These are phyloP conservation scores for Phylloporus sp. DNA, from an alignment of 1,284 basidiomycete species.

Conservation along the genomic window DNA sequence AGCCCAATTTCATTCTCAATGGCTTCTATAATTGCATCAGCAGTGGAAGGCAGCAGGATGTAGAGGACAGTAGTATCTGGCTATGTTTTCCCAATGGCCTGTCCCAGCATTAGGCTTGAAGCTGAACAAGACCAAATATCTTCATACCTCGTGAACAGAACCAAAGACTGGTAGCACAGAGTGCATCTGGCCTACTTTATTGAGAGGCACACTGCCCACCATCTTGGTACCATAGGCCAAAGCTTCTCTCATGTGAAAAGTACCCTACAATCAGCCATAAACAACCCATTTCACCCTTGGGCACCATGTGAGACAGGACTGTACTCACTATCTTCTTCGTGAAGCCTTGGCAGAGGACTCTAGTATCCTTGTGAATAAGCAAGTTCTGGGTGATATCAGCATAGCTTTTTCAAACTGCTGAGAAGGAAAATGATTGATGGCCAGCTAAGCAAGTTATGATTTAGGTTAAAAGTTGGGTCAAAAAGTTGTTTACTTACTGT, in stretches of 20 bases:
- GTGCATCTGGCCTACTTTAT: conserved; percentile 96
- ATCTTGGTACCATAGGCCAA: conserved; percentile 95
- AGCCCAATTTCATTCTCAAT: conserved; percentile 97
- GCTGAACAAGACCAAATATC: background rate
- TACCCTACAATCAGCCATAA: conserved; percentile 65
- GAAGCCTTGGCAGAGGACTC: conserved; percentile 91
- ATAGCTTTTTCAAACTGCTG: conserved; percentile 74
- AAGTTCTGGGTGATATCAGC: conserved; percentile 93
- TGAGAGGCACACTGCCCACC: conserved; percentile 97
- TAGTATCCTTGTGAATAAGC: conserved; percentile 93
- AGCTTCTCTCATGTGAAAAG: conserved; percentile 96
- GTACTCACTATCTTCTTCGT: conserved; percentile 93
- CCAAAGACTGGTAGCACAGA: conserved; percentile 96
- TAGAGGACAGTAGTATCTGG: conserved; percentile 96
- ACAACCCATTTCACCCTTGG: background rate
- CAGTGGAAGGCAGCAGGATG: conserved; percentile 91
- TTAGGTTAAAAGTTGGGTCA: background rate
- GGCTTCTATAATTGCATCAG: conserved; percentile 95
- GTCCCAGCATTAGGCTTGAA: conserved; percentile 6
- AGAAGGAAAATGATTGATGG: conserved; percentile 80
- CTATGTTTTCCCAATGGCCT: conserved; percentile 84
- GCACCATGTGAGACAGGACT: background rate
- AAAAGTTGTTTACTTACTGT: conserved; percentile 44
- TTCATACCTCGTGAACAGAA: conserved; percentile 83
- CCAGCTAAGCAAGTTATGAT: conserved; percentile 47